phyloP scores from a whole-genome alignment of 371 early-diverging fungal genomes.

The Caulochytrium protostelioides region DNA sequence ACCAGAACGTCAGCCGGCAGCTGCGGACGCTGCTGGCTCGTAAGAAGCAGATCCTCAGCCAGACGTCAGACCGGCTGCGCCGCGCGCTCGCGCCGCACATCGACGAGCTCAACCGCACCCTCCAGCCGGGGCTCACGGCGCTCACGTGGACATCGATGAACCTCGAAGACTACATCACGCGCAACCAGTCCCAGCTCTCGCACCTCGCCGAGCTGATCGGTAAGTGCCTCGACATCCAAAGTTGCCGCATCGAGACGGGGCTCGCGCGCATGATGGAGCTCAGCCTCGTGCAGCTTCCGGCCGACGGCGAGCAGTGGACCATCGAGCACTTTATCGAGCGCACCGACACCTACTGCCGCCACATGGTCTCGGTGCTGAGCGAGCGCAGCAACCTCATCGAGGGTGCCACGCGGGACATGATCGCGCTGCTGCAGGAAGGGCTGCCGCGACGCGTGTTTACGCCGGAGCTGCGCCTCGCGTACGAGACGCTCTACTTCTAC shows the following conservation, averaged over 20 bases:
- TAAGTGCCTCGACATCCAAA: slow-evolving; percentile 29
- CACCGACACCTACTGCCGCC: slow-evolving; percentile 24
- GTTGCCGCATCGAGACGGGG: slow-evolving; percentile 26
- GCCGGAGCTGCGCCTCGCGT: slow-evolving; percentile 23
- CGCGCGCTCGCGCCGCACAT: slow-evolving; percentile 30
- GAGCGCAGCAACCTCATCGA: slow-evolving; percentile 32
- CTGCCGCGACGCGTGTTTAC: slow-evolving; percentile 11
- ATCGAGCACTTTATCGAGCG: slow-evolving; percentile 29
- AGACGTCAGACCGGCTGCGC: slow-evolving; percentile 17
- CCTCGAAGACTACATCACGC: slow-evolving; percentile 21
- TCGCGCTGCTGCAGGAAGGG: slow-evolving; percentile 21
- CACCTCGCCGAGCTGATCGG: slow-evolving; percentile 31
- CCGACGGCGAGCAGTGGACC: slow-evolving; percentile 34
- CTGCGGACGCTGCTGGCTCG: slow-evolving; percentile 19
- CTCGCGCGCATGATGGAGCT: slow-evolving; percentile 25
- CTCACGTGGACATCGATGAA: slow-evolving; percentile 36
- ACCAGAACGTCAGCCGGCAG: slow-evolving; percentile 17
- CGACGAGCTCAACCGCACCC: slow-evolving; percentile 24
- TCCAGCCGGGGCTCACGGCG: slow-evolving; percentile 32
- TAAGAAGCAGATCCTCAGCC: slow-evolving; percentile 20
- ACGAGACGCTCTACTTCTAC: slow-evolving; percentile 31
- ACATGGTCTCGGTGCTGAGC: slow-evolving; percentile 21
- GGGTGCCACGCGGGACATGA: slow-evolving; percentile 26
- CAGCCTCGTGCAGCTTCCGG: slow-evolving; percentile 25
- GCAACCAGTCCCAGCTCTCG: slow-evolving; percentile 20